Base-by-base conservation (phyloP, 805 yeast genomes). In the Saturnispora galanensis region DNA sequence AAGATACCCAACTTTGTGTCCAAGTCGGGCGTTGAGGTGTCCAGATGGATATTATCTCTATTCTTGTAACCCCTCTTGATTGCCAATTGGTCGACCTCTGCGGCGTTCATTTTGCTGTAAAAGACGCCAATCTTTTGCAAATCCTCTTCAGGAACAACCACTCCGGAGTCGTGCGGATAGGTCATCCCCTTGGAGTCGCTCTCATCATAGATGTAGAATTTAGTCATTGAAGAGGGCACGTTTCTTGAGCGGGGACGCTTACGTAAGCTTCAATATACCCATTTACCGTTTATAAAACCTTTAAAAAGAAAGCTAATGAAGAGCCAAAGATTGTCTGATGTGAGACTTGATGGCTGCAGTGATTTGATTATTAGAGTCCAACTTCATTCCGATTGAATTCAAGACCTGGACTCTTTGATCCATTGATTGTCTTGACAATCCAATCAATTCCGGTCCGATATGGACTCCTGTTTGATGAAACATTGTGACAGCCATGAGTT, bases 141-240 rank as follows among this genome's bases (percentile, higher is more conserved):
- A 35, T 73, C 65, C 11, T 70, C 76, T 5, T 62, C 58, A 0
- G 75, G 47, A 1, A 84, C 87, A 0, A 60, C 56, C 2, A 49
- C 62, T 0, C 96, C 96, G 0, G 87, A 74, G 63, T 84, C 71
- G 62, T 86, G 95, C 31, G 76, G 79, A 13, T 73, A 74, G 15
- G 87, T 77, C 65, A 79, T 81, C 40, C 79, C 84, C 1, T 65
- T 65, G 1, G 72, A 62, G 40, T 72, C 71, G 31, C 72, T 62
- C 56, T 73, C 70, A 58, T 85, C 90, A 74, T 82, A 84, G 53
- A 73, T 76, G 60, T 81, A 85, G 12, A 55, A 50, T 17, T 48
- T 52, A 37, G 57, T 50, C 50, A 46, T 53, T 13, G 29, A n/a
- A 12, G n/a, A 17, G 17, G 17, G 13, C 38, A 35, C 18, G 17